Evolutionary conservation across 2,329 filamentous ascomycete genomes (phyloP), one percentile per base, ranked within the genome.

Genomic region (Karstenula rhodostoma): DNA sequence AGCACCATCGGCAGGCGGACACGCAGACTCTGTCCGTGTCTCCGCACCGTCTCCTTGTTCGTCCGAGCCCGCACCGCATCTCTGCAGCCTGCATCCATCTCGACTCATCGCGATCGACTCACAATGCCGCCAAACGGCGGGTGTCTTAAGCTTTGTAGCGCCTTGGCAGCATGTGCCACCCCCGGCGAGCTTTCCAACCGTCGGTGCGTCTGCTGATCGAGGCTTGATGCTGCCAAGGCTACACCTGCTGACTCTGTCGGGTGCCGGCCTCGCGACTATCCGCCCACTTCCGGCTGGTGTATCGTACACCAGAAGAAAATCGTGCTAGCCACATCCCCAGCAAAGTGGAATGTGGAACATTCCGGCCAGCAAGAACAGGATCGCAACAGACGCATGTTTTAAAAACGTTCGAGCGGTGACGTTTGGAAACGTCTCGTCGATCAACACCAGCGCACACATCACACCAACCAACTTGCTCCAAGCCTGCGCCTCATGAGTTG

Each of bases 91-190:
- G n/a, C n/a, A n/a, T n/a, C 35, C 59, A 57, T 47, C 49, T 37
- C 55, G 32, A 35, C 44, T 48, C 60, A 61, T 59, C 62, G 33
- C 43, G 57, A 65, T 60, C 62, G 56, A 65, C 55, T 60, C 60
- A 62, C 52, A 49, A 10, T 25, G n/a, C 5, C 46, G 37, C 23
- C 54, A 46, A 58, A 44, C 52, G 43, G 22, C 47, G 25, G 3
- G 4, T n/a, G 7, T 35, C 50, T 50, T 57, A 65, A 60, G 60
- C 50, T 63, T 65, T 44, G 15, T 60, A 60, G 60, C 57, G 57
- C 8, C 62, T 65, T 55, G 60, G 62, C 62, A 50, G 1, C 6
- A 53, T 35, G 53, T 48, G 40, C 43, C 12, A 6, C 47, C 44
- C 51, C 52, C 44, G 48, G 59, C 25, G 50, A 53, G 37, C n/a